phyloP scores from a whole-genome alignment of 2,329 filamentous ascomycete species.

The Cladophialophora carrionii region DNA sequence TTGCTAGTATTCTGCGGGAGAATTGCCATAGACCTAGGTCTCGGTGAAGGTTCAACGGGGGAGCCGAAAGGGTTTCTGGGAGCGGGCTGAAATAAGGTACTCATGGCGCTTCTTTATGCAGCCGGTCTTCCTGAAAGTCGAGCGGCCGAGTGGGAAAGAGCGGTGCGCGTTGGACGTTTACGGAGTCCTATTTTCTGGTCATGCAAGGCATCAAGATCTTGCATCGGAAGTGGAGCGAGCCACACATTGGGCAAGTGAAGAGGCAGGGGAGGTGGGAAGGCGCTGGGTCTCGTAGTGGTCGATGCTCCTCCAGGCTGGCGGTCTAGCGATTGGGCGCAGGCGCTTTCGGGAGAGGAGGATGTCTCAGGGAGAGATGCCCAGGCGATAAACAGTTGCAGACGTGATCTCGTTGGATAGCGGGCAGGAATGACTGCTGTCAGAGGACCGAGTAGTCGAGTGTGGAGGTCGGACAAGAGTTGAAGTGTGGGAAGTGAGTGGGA shows the following conservation, averaged over 20 bases:
- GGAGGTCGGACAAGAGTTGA: constrained; percentile 24
- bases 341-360: constrained; percentile 24
- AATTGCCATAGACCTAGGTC: constrained; percentile 35
- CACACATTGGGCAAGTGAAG: constrained; percentile 30
- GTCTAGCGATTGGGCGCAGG: constrained; percentile 24
- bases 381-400: constrained; percentile 25
- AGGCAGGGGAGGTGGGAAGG: constrained; percentile 12
- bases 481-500: constrained; percentile 14
- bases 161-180: constrained; percentile 19
- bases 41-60: constrained; percentile 30
- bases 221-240: constrained; percentile 30
- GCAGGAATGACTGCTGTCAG: constrained; percentile 32
- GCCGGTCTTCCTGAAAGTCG: constrained; percentile 10
- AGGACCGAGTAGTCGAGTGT: constrained; percentile 13
- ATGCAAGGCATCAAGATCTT: constrained; percentile 34
- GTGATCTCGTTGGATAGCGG: constrained; percentile 25
- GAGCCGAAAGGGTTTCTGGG: constrained; percentile 37
- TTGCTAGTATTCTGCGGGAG: constrained; percentile 30
- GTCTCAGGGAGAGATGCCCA: constrained; percentile 31
- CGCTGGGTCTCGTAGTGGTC: constrained; percentile 7
- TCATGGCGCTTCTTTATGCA: constrained; percentile 36
- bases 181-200: constrained; percentile 33
- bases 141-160: constrained; percentile 14
- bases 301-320: constrained; percentile 14
- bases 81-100: constrained; percentile 36